Evolutionary conservation across 1,139 yeast genomes (phyloP).

Genomic region (Yamadazyma oceani): DNA sequence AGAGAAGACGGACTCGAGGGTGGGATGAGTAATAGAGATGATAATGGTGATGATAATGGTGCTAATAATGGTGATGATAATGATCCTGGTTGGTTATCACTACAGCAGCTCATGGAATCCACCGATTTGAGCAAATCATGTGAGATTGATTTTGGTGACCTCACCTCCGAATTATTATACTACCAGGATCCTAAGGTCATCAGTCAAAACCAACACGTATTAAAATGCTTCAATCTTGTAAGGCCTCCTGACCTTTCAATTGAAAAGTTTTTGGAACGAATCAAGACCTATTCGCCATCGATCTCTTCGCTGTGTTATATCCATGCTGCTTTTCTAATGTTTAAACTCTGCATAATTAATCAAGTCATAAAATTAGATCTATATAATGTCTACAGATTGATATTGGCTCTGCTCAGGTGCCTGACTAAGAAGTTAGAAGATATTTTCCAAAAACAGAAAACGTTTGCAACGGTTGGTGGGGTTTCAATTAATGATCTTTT

Average conservation of each 20-base stretch:
- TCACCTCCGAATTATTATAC: slow-evolving; percentile 22
- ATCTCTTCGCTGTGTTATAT: slow-evolving; percentile 42
- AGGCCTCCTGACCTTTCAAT: slow-evolving; percentile 37
- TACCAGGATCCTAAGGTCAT: slow-evolving; percentile 16
- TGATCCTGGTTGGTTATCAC: slow-evolving; percentile 3
- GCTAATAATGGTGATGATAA: not conserved
- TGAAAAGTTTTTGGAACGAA: slow-evolving; percentile 38
- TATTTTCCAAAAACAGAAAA: slow-evolving; percentile 42
- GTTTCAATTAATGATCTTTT: slow-evolving; percentile 38
- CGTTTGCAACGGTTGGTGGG: slow-evolving; percentile 48
- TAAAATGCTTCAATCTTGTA: slow-evolving; percentile 35
- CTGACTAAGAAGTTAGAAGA: slow-evolving; percentile 47
- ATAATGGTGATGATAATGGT: not conserved
- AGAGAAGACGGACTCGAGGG: not conserved
- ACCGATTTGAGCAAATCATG: slow-evolving; percentile 12
- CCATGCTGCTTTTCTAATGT: slow-evolving; percentile 42
- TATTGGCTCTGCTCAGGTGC: slow-evolving; percentile 45
- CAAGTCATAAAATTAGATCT: slow-evolving; percentile 33
- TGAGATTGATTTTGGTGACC: slow-evolving; percentile 16
- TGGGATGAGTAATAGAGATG: not conserved
- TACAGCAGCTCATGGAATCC: slow-evolving; percentile 10
- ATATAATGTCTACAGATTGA: slow-evolving; percentile 38
- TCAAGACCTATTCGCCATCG: slow-evolving; percentile 43
- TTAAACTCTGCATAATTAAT: slow-evolving; percentile 35
- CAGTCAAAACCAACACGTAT: slow-evolving; percentile 29